A percentile compares a stretch with the other conserved stretches of the same genome.
phyloP scores from a whole-genome alignment of 495 filamentous ascomycete species.

The Podospora conica region DNA sequence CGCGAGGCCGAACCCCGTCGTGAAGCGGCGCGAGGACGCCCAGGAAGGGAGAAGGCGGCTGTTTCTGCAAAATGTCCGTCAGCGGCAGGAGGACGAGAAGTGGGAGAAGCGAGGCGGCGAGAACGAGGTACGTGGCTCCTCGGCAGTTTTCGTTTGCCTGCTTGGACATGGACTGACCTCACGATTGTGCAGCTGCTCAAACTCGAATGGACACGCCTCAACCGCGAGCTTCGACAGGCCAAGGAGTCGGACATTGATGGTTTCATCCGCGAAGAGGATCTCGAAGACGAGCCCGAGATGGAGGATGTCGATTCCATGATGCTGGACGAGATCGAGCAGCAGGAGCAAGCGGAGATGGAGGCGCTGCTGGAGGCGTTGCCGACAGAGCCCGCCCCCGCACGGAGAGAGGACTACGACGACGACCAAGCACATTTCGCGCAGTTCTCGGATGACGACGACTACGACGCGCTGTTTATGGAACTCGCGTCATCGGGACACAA shows the following conservation, averaged over 20 bases:
- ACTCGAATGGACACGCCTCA: slow-evolving; percentile 40
- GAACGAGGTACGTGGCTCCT: slow-evolving; percentile 57
- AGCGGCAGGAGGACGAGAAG: slow-evolving; percentile 58
- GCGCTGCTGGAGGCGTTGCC: slow-evolving; percentile 41
- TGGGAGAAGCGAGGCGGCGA: slow-evolving; percentile 64
- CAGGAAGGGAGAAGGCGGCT: slow-evolving; percentile 51
- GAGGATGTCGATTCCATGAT: slow-evolving; percentile 34
- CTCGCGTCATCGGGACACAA: slow-evolving; percentile 14
- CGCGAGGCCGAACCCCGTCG: slow-evolving; percentile 19
- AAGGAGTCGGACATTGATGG: slow-evolving; percentile 48
- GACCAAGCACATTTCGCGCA: slow-evolving; percentile 7
- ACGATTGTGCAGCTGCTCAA: slow-evolving; percentile 37
- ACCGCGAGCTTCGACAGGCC: slow-evolving; percentile 35
- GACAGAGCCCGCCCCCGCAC: not conserved
- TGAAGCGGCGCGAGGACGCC: slow-evolving; percentile 20
- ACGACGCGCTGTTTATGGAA: slow-evolving; percentile 56
- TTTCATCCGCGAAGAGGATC: slow-evolving; percentile 37
- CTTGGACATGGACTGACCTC: slow-evolving; percentile 11
- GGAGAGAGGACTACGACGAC: not conserved
- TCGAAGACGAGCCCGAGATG: slow-evolving; percentile 38
- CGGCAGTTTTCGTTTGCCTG: not conserved
- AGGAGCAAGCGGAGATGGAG: slow-evolving; percentile 55
- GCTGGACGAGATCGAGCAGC: slow-evolving; percentile 40
- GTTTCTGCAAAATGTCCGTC: slow-evolving; percentile 74
- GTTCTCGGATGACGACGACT: slow-evolving; percentile 54